Evolutionary conservation across 495 filamentous ascomycete genomes (phyloP), one percentile per base, ranked within the genome.

Genomic region (Annulohypoxylon maeteangense): DNA sequence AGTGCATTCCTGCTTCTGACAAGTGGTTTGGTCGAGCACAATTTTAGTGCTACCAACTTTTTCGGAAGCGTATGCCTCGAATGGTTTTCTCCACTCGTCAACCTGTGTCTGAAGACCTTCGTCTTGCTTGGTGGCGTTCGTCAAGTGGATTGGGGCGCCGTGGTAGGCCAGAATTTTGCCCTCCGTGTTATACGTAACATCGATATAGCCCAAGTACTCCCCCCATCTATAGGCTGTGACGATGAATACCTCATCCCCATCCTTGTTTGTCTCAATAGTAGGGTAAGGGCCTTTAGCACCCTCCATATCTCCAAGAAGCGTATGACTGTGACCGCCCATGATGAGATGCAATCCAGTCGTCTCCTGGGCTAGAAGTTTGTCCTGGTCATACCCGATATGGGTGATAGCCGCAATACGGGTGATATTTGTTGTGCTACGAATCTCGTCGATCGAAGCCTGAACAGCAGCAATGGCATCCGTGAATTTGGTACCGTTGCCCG

Each of bases 211-310:
- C 1, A 88, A 75, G 40, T 88, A 88, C 77, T 88, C 84, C 27
- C 87, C 87, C 87, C 87, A 89, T 45, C 87, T 83, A 66, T 85
- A 87, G 18, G 86, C 80, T 10, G 85, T 86, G 12, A 89, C 87
- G 63, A 89, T 84, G 70, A 89, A 88, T 23, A 89, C 87, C 71
- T 88, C 87, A 6, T 89, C 85, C 32, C 85, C 87, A 55, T 86
- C 82, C 65, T 80, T 77, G 72, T 89, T 89, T 7, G 80, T 73
- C 38, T 78, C 80, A 53, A 89, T 82, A 20, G 87, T 89, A 4
- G 87, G 87, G 63, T 89, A 89, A 22, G 79, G 76, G 8, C 87
- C 87, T 47, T 74, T 74, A 32, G 86, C 83, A 27, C 78, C 85
- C 10, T 66, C 67, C 69, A 85, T 79, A 70, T 85, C 74, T 27